These are phyloP conservation scores for Cytospora paraplurivora DNA, from an alignment of 2,329 filamentous ascomycete species.

Conservation along the genomic window DNA sequence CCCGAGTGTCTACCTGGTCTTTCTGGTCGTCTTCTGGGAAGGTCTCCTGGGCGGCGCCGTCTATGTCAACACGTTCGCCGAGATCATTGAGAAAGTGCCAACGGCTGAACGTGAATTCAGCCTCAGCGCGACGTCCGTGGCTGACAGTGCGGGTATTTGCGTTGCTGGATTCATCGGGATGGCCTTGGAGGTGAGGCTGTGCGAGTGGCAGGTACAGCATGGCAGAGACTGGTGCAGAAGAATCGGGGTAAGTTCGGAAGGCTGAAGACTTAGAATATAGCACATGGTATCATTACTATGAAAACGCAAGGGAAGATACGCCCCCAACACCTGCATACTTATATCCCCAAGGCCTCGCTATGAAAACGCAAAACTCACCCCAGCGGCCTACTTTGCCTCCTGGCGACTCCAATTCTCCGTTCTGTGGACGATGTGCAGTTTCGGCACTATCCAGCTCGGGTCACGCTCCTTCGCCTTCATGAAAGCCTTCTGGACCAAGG, in stretches of 20 bases:
- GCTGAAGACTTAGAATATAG: not conserved
- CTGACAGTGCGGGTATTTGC: slow-evolving; percentile 88
- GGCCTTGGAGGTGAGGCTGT: slow-evolving; percentile 77
- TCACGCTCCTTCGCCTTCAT: slow-evolving; percentile 6
- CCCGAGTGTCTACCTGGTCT: slow-evolving; percentile 84
- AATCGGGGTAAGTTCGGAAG: slow-evolving; percentile 46
- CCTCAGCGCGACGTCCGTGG: slow-evolving; percentile 85
- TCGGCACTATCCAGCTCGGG: slow-evolving; percentile 22
- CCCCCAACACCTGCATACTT: not conserved
- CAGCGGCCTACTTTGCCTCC: slow-evolving; percentile 17
- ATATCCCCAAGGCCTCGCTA: not conserved
- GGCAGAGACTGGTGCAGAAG: slow-evolving; percentile 74
- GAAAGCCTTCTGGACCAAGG: slow-evolving; percentile 22
- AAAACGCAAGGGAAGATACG: not conserved
- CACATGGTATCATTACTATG: not conserved
- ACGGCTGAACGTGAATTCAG: slow-evolving; percentile 85
- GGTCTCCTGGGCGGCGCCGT: slow-evolving; percentile 87
- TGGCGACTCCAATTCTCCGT: slow-evolving; percentile 25
- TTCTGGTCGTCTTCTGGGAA: slow-evolving; percentile 88
- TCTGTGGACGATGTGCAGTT: slow-evolving; percentile 24
- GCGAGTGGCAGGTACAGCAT: slow-evolving; percentile 79
- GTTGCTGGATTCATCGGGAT: slow-evolving; percentile 84
- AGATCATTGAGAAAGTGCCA: slow-evolving; percentile 83
- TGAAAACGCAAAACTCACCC: not conserved
- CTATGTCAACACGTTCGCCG: slow-evolving; percentile 94